A percentile compares a stretch with the other conserved stretches of the same genome.
These are phyloP conservation scores for Colletotrichum acutatum DNA, from an alignment of 2,329 filamentous ascomycete genomes.

Conservation along the genomic window DNA sequence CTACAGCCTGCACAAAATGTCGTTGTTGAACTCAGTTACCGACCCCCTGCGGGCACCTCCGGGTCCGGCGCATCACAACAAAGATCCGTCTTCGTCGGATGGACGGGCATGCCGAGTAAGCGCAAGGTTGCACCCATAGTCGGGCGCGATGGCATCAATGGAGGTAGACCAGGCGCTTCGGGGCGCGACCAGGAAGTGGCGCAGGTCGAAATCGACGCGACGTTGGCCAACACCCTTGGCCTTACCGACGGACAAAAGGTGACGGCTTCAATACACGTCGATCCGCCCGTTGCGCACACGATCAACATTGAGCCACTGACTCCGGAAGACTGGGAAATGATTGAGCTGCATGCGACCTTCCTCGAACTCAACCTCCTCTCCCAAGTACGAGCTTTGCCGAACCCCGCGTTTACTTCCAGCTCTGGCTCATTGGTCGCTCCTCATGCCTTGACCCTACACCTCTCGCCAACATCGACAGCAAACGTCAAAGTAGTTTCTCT, in stretches of 20 bases:
- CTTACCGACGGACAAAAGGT: constrained; percentile 86
- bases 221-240: constrained; percentile 81
- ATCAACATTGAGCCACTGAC: constrained; percentile 97
- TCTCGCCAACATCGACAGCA: constrained; percentile 94
- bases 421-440: constrained; percentile 63
- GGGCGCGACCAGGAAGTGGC: constrained; percentile 79
- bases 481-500: constrained; percentile 89
- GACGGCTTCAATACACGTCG: constrained; percentile 78
- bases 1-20: constrained; percentile 91
- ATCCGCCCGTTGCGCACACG: constrained; percentile 91
- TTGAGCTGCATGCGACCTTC: constrained; percentile 96
- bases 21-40: constrained; percentile 88
- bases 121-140: constrained; percentile 80
- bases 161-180: constrained; percentile 64
- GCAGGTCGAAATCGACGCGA: constrained; percentile 87
- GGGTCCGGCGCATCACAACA: constrained; percentile 60
- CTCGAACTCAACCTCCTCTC: constrained; percentile 92
- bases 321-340: constrained; percentile 98
- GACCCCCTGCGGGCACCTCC: constrained; percentile 56
- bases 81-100: constrained; percentile 87
- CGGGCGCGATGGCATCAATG: constrained; percentile 76
- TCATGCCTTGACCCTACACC: constrained; percentile 89
- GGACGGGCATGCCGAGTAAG: constrained; percentile 98
- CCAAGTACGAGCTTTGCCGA: constrained; percentile 93
- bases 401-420: constrained; percentile 73